Conservation (phyloP, 345 rosid species). For the Barbarea vulgaris region DNA sequence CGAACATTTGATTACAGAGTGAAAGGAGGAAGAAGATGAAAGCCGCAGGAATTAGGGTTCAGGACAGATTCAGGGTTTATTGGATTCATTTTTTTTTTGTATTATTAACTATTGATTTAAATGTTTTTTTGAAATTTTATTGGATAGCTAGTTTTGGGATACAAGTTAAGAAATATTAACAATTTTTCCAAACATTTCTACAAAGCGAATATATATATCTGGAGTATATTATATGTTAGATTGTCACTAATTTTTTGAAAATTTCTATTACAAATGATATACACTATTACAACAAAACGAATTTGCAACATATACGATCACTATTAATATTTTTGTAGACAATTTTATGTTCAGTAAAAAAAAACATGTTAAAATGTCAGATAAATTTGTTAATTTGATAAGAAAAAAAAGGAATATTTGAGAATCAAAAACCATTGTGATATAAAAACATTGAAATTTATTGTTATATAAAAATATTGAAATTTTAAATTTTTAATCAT, state of each 20-base stretch:
- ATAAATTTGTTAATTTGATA: too few species aligned
- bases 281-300: background rate
- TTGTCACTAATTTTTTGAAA: too few species aligned
- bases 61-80: conserved; percentile 4
- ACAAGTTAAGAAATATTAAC: background rate
- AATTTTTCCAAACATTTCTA: background rate
- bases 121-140: too few species aligned
- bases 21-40: background rate
- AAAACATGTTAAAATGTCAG: too few species aligned
- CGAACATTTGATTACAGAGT: conserved; percentile 33
- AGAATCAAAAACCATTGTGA: background rate
- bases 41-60: conserved; percentile 9
- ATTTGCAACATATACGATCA: background rate
- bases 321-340: too few species aligned
- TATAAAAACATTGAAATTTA: too few species aligned
- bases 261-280: too few species aligned
- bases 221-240: background rate
- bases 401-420: background rate
- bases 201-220: too few species aligned
- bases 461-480: too few species aligned
- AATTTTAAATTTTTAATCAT: background rate
- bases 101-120: background rate
- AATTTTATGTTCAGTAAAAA: too few species aligned
- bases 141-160: background rate
- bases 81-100: background rate